Conservation (phyloP, 2,329 filamentous ascomycete genomes). For the Epichloe baconii region DNA sequence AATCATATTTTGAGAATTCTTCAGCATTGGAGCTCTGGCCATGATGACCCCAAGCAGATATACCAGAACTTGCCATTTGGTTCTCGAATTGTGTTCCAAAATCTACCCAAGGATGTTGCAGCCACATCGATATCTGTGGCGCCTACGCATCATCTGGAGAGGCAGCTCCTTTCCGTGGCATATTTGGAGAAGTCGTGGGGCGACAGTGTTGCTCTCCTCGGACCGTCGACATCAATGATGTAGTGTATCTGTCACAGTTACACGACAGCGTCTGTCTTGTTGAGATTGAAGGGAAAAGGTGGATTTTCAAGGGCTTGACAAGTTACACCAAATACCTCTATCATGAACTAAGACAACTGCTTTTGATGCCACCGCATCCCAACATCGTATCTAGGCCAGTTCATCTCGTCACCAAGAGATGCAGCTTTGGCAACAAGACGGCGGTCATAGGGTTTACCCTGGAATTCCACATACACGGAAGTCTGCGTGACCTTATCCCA, state of each 20-base stretch:
- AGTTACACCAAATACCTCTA: constrained; percentile 48
- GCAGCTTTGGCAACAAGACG: constrained; percentile 41
- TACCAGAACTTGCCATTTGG: constrained; percentile 42
- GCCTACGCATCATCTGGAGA: constrained; percentile 39
- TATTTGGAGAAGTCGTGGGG: constrained; percentile 32
- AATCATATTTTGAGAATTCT: constrained; percentile 41
- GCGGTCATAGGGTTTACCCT: constrained; percentile 45
- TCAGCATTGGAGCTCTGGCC: constrained; percentile 32
- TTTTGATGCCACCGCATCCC: constrained; percentile 36
- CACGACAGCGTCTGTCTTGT: constrained; percentile 49
- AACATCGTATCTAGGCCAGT: constrained; percentile 39
- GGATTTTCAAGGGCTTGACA: constrained; percentile 45
- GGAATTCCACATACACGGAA: constrained; percentile 39
- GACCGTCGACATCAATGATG: constrained; percentile 32
- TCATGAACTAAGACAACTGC: constrained; percentile 44
- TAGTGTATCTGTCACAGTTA: constrained; percentile 39
- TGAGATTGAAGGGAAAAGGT: constrained; percentile 25
- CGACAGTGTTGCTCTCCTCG: constrained; percentile 24
- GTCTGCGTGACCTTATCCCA: constrained; percentile 41
- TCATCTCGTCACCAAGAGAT: constrained; percentile 42
- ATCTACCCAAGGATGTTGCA: constrained; percentile 32
- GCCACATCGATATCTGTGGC: constrained; percentile 33
- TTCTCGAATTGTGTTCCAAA: constrained; percentile 41
- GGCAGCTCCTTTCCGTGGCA: constrained; percentile 32
- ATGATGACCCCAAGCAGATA: constrained; percentile 17